These are phyloP conservation scores for Colletotrichum karsti DNA, from an alignment of 2,329 filamentous ascomycete genomes.

Conservation along the genomic window DNA sequence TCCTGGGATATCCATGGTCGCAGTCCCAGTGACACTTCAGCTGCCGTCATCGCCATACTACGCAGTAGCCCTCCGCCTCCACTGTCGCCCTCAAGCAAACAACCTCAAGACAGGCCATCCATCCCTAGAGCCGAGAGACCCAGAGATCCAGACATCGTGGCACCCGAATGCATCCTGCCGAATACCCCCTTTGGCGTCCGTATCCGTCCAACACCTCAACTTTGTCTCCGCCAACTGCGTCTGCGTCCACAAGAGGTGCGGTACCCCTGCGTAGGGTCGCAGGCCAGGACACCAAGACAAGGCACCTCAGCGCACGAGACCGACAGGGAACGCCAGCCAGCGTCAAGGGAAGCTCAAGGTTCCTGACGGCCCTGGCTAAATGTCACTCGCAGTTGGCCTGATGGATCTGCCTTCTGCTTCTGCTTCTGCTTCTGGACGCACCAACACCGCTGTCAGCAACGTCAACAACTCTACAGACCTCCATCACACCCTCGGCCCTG, in stretches of 20 bases:
- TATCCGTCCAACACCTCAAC: constrained; percentile 24
- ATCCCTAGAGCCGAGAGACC: neutral
- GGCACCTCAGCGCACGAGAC: neutral
- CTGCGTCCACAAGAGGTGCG: too few species aligned
- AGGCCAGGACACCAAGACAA: constrained; percentile 3
- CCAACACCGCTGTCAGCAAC: neutral
- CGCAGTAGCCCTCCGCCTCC: neutral
- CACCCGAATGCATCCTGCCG: constrained; percentile 24
- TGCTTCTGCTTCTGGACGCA: neutral
- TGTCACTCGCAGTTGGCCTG: neutral
- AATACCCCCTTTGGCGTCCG: constrained; percentile 11
- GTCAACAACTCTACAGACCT: neutral
- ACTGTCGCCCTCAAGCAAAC: neutral
- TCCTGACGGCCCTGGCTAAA: neutral
- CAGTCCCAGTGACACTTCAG: constrained; percentile 2
- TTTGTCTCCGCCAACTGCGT: neutral
- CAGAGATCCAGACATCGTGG: neutral
- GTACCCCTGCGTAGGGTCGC: constrained; percentile 15
- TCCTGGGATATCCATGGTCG: constrained; percentile 25
- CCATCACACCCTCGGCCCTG: constrained; percentile 8
- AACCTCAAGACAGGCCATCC: neutral
- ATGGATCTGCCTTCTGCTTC: neutral
- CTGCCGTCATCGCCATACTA: constrained; percentile 9
- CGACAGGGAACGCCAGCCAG: neutral
- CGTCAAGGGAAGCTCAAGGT: neutral